These are phyloP conservation scores for Lactarius akahatsu DNA, from an alignment of 768 basidiomycete species.

Conservation along the genomic window DNA sequence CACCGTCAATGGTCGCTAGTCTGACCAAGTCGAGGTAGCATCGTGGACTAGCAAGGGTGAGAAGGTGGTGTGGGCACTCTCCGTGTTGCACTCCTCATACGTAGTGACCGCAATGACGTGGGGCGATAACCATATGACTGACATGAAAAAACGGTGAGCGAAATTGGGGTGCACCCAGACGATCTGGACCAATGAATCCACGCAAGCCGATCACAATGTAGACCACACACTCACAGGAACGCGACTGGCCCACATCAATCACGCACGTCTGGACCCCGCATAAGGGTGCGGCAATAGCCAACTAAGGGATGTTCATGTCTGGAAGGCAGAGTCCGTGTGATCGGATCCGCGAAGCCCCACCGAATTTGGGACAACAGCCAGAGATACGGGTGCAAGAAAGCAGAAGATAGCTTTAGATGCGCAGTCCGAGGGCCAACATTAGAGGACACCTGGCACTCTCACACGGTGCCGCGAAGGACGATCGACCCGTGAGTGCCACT, in stretches of 20 bases:
- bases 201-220: not conserved
- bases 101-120: not conserved
- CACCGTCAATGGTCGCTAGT: too few relatives aligned
- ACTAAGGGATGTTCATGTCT: not conserved
- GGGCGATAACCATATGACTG: not conserved
- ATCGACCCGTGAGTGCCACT: not conserved
- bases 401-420: not conserved
- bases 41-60: not conserved
- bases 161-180: not conserved
- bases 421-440: not conserved
- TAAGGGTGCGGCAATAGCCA: not conserved
- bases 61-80: not conserved
- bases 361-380: not conserved
- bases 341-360: not conserved
- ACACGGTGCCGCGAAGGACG: not conserved
- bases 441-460: not conserved
- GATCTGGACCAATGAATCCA: not conserved
- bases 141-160: not conserved
- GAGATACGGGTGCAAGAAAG: not conserved
- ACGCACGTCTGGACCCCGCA: not conserved
- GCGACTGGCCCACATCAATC: not conserved
- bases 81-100: not conserved
- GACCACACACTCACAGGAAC: not conserved
- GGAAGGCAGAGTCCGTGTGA: not conserved
- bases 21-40: not conserved